Evolutionary conservation across 495 filamentous ascomycete genomes (phyloP), one percentile per base, ranked within the genome.

Genomic region (Penicillium cinerascens): DNA sequence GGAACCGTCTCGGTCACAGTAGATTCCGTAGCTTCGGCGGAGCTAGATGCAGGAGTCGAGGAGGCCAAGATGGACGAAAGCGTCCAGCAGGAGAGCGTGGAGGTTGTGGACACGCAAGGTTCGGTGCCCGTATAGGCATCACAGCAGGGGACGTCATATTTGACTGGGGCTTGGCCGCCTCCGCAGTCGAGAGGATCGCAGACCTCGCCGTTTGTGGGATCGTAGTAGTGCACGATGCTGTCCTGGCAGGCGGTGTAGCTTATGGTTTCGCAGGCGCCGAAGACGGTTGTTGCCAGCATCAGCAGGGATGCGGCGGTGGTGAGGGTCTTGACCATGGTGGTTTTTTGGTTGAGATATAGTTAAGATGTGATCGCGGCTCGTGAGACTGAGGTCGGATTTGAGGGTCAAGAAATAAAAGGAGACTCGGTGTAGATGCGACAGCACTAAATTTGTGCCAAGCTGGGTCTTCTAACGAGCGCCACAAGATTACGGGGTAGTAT

Each of bases 101-200:
- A 67, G 2, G 77, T 73, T 16, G 73, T 75, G 2, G 46, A 37
- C 27, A 46, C 37, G 29, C 29, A 33, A 13, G 29, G 29, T 37
- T 68, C 72, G n/a, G 78, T 82, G 41, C 81, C 82, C 1, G 49
- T 60, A 63, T 85, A 85, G n/a, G 42, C 57, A 5, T 71, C 59
- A 55, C 82, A 85, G 16, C 82, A 78, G 3, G 81, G 80, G 26
- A 81, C 78, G 16, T 73, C 74, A 9, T 73, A 76, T 63, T 77
- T 83, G 1, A 72, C 66, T 0, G 82, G 78, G n/a, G 80, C 80
- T 25, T 74, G 71, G 17, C 78, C 80, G 49, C 82, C 82, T 35
- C 82, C 82, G 58, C 82, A 84, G 71, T 83, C 79, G 47, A 81
- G 71, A 16, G 72, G 56, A 15, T 67, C 70, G 73, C 80, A 82